Base-by-base conservation (phyloP, 176 grass and related monocot species). In the Zizania latifolia region DNA sequence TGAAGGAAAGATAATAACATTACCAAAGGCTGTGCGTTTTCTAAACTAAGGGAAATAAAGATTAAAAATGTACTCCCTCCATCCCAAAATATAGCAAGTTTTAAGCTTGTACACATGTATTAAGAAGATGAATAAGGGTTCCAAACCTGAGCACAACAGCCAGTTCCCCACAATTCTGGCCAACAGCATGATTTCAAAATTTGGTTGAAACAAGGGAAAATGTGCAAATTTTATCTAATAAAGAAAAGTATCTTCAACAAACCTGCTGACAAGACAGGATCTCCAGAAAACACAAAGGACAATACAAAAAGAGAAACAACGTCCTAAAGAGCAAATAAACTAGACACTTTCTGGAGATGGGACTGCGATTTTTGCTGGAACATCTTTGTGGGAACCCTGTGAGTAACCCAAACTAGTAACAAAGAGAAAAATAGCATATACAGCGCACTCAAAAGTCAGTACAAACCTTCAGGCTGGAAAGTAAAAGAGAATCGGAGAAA, bases 401-500 rank as follows among this genome's bases (percentile, higher is more conserved):
- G 27, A 74, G 31, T 8, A 79, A 69, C 45, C 39, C 12, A 23
- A 66, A 34, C 30, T 72, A 30, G 19, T 38, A 85, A 51, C 30
- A 27, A 75, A 85, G 27, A 65, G 26, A 35, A 75, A 68, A 16
- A 80, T 48, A 24, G 24, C 63, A 87, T 36, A 58, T 3, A 43
- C 38, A 59, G 19, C 77, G 26, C 0, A 67, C 32, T 67, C 48
- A 81, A 15, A 0, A 67, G 21, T 54, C 50, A 8, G 23, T 81
- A 85, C 88, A 48, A 75, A 88, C 94, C 88, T 97, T 97, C 75
- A 97, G 83, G 71, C 87, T 92, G 34, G 88, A 87, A 82, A 93
- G 57, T 43, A 97, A 97, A 85, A 93, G 83, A 55, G 91, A 87
- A 77, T 97, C 91, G 6, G 72, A 83, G 30, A 97, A 86, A 89